phyloP scores from a whole-genome alignment of 1,139 yeast genomes.

The Blastobotrys capitulatus region DNA sequence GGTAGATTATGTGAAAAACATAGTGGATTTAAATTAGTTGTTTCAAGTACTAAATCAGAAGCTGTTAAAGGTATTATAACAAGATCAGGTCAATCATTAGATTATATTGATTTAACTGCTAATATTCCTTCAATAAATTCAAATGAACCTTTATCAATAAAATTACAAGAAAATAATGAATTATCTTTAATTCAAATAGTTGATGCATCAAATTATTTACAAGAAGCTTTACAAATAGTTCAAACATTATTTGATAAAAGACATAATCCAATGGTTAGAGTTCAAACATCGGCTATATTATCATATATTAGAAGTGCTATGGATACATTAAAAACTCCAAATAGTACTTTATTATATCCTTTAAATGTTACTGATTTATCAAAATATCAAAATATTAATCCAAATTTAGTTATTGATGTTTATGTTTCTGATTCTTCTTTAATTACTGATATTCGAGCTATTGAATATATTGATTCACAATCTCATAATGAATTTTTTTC shows the following conservation, averaged over 20 bases:
- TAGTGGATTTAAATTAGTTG: slow-evolving; percentile 30
- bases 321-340: slow-evolving; percentile 20
- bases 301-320: slow-evolving; percentile 21
- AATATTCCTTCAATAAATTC: slow-evolving; percentile 16
- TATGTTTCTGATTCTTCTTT: slow-evolving; percentile 26
- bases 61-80: slow-evolving; percentile 31
- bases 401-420: slow-evolving; percentile 24
- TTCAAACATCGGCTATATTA: slow-evolving; percentile 15
- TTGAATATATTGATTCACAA: slow-evolving; percentile 14
- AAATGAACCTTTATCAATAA: slow-evolving; percentile 16
- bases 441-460: slow-evolving; percentile 26
- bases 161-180: slow-evolving; percentile 12
- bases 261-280: slow-evolving; percentile 10
- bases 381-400: slow-evolving; percentile 15
- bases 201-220: slow-evolving; percentile 23
- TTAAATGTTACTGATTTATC: slow-evolving; percentile 16
- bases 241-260: slow-evolving; percentile 6
- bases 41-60: slow-evolving; percentile 31
- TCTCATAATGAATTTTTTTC: slow-evolving; percentile 6
- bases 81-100: slow-evolving; percentile 26
- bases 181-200: slow-evolving; percentile 24
- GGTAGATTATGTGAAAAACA: slow-evolving; percentile 25
- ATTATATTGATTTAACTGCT: slow-evolving; percentile 26
- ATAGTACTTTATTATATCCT: slow-evolving; percentile 20
- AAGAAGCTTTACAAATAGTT: slow-evolving; percentile 16